phyloP scores from a whole-genome alignment of 164 flowering plant genomes.

The Chimonanthus praecox region DNA sequence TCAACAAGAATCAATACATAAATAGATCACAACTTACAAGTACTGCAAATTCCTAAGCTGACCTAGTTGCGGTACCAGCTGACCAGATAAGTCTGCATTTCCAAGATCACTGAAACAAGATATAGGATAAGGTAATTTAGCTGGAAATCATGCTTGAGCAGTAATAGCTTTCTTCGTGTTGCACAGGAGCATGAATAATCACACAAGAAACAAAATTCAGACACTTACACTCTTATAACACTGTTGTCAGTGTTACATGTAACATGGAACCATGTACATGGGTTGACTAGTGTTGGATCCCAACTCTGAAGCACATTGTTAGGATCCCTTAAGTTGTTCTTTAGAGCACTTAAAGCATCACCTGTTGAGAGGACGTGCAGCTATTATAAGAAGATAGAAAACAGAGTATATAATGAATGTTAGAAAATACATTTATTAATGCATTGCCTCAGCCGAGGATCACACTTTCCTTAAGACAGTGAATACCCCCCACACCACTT shows the following conservation, averaged over 20 bases:
- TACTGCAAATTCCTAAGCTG: slow-evolving; percentile 77
- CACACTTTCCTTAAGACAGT: no score
- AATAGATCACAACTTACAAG: slow-evolving; percentile 52
- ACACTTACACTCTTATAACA: slow-evolving; percentile 83
- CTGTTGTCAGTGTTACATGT: slow-evolving; percentile 90
- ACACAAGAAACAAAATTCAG: neutral
- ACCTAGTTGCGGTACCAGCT: slow-evolving; percentile 81
- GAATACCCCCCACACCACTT: no score
- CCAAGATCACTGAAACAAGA: slow-evolving; percentile 74
- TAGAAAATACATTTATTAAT: no score
- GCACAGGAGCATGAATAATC: neutral
- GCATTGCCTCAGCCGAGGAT: no score
- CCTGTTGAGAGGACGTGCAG: slow-evolving; percentile 38
- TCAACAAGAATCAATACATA: neutral
- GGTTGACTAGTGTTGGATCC: slow-evolving; percentile 95
- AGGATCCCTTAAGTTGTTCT: slow-evolving; percentile 70
- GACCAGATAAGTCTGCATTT: slow-evolving; percentile 85
- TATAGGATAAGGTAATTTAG: neutral
- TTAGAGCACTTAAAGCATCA: slow-evolving; percentile 78
- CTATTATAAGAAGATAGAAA: neutral
- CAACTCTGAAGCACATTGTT: slow-evolving; percentile 88
- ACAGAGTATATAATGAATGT: neutral
- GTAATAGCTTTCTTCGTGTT: neutral
- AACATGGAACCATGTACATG: slow-evolving; percentile 97
- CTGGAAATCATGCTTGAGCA: neutral